Percentiles rank a stretch among this genome's conserved stretches.
These are phyloP conservation scores for Nicotiana knightiana DNA, from an alignment of 257 asterid species.

Conservation along the genomic window DNA sequence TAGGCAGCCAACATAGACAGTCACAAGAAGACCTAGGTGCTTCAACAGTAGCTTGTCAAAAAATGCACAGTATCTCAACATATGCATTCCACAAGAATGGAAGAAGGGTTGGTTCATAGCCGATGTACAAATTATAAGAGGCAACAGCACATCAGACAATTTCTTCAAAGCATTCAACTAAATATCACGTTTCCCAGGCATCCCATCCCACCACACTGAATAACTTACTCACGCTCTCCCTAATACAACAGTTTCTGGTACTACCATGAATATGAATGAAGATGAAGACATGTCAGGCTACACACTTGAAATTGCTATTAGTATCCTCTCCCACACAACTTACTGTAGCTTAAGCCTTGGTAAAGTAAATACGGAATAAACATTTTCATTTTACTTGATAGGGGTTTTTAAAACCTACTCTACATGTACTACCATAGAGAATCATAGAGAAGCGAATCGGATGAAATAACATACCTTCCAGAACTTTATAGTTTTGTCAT, in stretches of 20 bases:
- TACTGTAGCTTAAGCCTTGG: neutral
- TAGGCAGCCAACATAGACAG: neutral
- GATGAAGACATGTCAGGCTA: neutral
- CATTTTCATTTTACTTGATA: constrained; percentile 1
- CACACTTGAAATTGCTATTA: neutral
- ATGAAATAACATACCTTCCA: constrained; percentile 56
- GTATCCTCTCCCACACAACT: neutral
- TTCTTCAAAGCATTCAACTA: neutral
- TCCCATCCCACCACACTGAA: neutral
- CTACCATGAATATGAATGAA: neutral
- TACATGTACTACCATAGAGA: neutral
- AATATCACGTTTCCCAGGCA: neutral
- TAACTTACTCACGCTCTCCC: neutral
- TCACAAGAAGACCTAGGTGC: neutral
- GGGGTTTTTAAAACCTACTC: neutral
- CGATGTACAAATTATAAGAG: neutral
- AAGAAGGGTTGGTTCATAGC: neutral
- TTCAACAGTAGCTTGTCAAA: neutral
- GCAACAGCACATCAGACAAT: neutral
- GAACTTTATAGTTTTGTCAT: constrained; percentile 77
- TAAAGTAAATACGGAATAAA: neutral
- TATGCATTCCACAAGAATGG: constrained; percentile 2
- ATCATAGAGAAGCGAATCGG: neutral
- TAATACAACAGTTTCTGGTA: neutral
- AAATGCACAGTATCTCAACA: neutral